Conservation (phyloP, 371 early-diverging fungal genomes). For the Rhizomucor miehei region DNA sequence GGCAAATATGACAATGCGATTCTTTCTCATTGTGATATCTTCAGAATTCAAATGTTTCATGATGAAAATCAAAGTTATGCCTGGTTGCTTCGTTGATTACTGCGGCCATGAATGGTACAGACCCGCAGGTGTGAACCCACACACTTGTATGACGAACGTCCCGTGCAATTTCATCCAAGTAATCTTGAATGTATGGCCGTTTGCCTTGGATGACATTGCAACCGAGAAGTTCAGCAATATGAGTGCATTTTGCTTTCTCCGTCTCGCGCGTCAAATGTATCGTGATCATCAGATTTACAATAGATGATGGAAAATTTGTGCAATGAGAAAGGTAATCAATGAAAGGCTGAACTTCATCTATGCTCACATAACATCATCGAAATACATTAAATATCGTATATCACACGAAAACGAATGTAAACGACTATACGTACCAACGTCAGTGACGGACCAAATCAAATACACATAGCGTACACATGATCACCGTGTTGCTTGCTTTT, state of each 20-base stretch:
- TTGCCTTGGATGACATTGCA: conserved; percentile 16
- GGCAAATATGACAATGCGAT: too few relatives aligned
- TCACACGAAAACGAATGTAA: too few relatives aligned
- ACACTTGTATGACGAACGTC: conserved; percentile 15
- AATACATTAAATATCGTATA: too few relatives aligned
- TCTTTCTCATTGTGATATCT: too few relatives aligned
- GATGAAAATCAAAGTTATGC: conserved; percentile 26
- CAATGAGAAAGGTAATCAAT: conserved; percentile 32
- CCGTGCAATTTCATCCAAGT: conserved; percentile 11
- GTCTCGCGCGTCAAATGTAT: conserved; percentile 31
- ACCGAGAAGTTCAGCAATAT: neutral
- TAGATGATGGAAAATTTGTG: conserved; percentile 17
- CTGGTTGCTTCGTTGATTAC: conserved; percentile 32
- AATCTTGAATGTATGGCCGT: conserved; percentile 21
- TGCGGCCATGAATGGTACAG: conserved; percentile 25
- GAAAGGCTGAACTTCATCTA: conserved; percentile 34
- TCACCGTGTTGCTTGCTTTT: conserved; percentile 27
- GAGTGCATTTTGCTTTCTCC: conserved; percentile 10
- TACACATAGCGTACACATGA: conserved; percentile 26
- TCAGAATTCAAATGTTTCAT: conserved; percentile 47
- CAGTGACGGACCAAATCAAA: conserved; percentile 36
- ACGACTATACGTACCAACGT: conserved; percentile 19
- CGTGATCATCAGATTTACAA: conserved; percentile 18
- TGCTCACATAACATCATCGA: conserved; percentile 3
- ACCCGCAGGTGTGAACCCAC: conserved; percentile 39